Evolutionary conservation across 2,329 filamentous ascomycete species (phyloP).

Genomic region (Xylaria multiplex): DNA sequence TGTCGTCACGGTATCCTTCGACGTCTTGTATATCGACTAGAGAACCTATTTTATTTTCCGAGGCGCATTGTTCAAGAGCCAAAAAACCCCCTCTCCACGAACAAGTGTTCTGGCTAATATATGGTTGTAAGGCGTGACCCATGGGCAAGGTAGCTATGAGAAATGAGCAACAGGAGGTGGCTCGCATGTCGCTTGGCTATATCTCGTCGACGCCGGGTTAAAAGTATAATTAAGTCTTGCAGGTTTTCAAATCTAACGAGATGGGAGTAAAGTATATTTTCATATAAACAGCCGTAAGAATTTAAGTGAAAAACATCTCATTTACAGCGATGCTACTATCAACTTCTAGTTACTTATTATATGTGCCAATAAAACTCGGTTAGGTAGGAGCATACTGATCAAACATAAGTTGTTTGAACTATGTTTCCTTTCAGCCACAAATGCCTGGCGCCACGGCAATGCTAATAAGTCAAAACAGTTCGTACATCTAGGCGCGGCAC

Average conservation of each 20-base stretch:
- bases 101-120: conserved; percentile 12
- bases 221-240: background rate
- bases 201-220: background rate
- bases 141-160: conserved; percentile 5
- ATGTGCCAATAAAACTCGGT: background rate
- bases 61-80: conserved; percentile 7
- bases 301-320: background rate
- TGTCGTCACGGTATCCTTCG: background rate
- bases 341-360: background rate
- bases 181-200: conserved; percentile 11
- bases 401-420: conserved; percentile 23
- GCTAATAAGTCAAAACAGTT: background rate
- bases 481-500: background rate
- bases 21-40: background rate
- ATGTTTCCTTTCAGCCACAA: conserved; percentile 17
- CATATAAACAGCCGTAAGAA: background rate
- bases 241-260: background rate
- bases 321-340: background rate
- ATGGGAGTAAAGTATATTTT: background rate
- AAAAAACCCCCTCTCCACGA: conserved; percentile 8
- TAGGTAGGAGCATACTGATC: conserved; percentile 18
- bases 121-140: conserved; percentile 4
- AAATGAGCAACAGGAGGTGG: background rate
- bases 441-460: background rate
- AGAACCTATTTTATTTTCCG: background rate